phyloP scores from a whole-genome alignment of 768 basidiomycete genomes.

The Xerocomus spinulosus region DNA sequence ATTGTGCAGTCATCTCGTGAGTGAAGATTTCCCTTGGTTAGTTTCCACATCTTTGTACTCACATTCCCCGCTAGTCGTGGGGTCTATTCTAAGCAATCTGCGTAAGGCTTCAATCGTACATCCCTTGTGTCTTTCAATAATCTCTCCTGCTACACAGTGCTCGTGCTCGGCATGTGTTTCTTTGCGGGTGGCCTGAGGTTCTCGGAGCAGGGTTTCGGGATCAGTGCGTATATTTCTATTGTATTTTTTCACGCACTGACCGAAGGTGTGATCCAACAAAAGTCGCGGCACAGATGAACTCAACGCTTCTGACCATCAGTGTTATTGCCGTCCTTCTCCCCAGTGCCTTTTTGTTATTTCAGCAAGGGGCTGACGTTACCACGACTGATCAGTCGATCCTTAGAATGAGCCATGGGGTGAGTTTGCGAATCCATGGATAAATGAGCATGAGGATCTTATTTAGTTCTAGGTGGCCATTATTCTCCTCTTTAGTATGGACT shows the following conservation, averaged over 20 bases:
- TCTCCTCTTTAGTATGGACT: constrained; percentile 64
- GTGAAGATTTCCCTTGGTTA: constrained; percentile 19
- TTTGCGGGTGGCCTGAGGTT: constrained; percentile 76
- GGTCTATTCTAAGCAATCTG: constrained; percentile 77
- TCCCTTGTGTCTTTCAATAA: neutral
- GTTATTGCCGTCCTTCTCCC: constrained; percentile 78
- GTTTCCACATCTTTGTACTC: neutral
- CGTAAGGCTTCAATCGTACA: constrained; percentile 32
- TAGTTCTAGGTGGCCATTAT: constrained; percentile 61
- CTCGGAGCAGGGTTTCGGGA: constrained; percentile 74
- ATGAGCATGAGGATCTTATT: constrained; percentile 4
- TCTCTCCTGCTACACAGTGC: constrained; percentile 40
- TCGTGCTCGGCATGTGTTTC: constrained; percentile 83
- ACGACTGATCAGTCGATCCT: constrained; percentile 48
- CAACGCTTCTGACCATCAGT: constrained; percentile 68
- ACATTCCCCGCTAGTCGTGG: constrained; percentile 52
- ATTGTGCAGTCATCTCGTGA: constrained; percentile 78
- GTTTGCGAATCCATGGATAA: constrained; percentile 15
- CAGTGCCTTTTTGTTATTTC: constrained; percentile 67
- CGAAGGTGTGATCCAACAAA: neutral
- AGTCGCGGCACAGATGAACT: constrained; percentile 73
- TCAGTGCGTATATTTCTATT: constrained; percentile 42
- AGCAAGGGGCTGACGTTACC: constrained; percentile 23
- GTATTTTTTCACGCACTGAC: neutral
- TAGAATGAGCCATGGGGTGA: constrained; percentile 72